Evolutionary conservation across 768 basidiomycete genomes (phyloP).

Genomic region (Phaeotremella skinneri): DNA sequence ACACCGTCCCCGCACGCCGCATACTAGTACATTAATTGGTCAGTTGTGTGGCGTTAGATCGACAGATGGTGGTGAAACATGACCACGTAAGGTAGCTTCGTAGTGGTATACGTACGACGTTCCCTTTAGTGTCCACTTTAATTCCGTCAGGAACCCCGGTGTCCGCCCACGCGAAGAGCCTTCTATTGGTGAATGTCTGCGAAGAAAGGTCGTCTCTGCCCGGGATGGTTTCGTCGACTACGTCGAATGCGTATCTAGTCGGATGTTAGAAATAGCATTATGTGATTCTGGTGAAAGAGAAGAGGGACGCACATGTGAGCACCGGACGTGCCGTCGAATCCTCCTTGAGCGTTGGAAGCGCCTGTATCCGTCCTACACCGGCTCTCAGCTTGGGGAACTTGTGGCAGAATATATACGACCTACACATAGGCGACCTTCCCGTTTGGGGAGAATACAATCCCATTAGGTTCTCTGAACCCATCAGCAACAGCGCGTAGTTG

Average conservation of each 20-base stretch:
- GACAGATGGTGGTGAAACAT: neutral
- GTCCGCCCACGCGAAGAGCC: slow-evolving; percentile 67
- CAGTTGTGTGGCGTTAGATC: neutral
- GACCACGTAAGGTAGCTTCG: neutral
- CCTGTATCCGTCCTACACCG: neutral
- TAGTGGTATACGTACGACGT: slow-evolving; percentile 52
- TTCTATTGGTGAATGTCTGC: slow-evolving; percentile 61
- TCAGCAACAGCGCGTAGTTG: neutral
- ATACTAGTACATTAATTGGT: slow-evolving; percentile 46
- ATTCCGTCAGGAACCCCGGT: slow-evolving; percentile 68
- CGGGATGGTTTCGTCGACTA: slow-evolving; percentile 55
- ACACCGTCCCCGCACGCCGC: slow-evolving; percentile 68
- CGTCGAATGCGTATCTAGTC: slow-evolving; percentile 66
- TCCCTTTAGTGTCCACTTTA: slow-evolving; percentile 63
- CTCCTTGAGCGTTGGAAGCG: neutral
- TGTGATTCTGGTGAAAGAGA: neutral
- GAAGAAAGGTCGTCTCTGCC: slow-evolving; percentile 23
- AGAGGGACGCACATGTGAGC: neutral
- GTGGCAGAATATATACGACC: neutral
- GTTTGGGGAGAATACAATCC: neutral
- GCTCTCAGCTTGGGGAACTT: neutral
- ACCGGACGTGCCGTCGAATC: neutral
- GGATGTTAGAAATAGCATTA: neutral
- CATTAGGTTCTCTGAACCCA: neutral
- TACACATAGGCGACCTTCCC: slow-evolving; percentile 3